Percentiles rank a stretch among this genome's conserved stretches.
Conservation (phyloP, 768 basidiomycete genomes). For the Amylocystis lapponica region DNA sequence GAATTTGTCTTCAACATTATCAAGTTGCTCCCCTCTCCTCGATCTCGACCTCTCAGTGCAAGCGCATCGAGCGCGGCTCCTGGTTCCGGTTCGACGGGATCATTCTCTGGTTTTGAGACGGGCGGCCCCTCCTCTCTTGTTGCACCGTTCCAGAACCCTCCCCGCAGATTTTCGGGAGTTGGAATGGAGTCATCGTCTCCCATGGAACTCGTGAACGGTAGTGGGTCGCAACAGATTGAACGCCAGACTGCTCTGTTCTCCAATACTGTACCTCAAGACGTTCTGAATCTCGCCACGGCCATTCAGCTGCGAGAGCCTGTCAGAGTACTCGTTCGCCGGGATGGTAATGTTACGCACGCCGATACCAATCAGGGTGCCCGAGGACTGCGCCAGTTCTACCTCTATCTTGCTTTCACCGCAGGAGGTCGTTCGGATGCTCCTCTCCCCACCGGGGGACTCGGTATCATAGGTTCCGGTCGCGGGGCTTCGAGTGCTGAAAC, state of each 20-base stretch:
- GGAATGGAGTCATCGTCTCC: conserved; percentile 40
- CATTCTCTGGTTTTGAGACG: conserved; percentile 33
- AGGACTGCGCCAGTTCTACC: conserved; percentile 90
- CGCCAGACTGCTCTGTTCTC: conserved; percentile 94
- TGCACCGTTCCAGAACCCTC: conserved; percentile 31
- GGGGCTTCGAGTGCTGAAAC: conserved; percentile 77
- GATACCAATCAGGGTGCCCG: conserved; percentile 70
- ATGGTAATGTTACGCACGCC: conserved; percentile 72
- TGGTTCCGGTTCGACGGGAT: conserved; percentile 28
- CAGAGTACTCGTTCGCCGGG: conserved; percentile 91
- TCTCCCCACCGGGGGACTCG: conserved; percentile 48
- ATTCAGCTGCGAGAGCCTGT: conserved; percentile 96
- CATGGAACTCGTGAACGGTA: conserved; percentile 29
- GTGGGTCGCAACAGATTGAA: conserved; percentile 44
- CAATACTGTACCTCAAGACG: conserved; percentile 97
- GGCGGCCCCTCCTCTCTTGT: conserved; percentile 21
- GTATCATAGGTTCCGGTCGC: conserved; percentile 93
- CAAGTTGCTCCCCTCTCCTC: conserved; percentile 85
- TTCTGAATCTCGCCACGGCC: conserved; percentile 88
- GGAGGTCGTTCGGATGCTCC: conserved; percentile 59
- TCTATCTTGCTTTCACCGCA: conserved; percentile 93
- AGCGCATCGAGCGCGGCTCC: conserved; percentile 33
- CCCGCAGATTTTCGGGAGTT: conserved; percentile 55
- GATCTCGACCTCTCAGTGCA: conserved; percentile 50
- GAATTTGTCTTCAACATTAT: conserved; percentile 94